Evolutionary conservation across 2,329 filamentous ascomycete genomes (phyloP).

Genomic region (Pestalotiopsis sp.): DNA sequence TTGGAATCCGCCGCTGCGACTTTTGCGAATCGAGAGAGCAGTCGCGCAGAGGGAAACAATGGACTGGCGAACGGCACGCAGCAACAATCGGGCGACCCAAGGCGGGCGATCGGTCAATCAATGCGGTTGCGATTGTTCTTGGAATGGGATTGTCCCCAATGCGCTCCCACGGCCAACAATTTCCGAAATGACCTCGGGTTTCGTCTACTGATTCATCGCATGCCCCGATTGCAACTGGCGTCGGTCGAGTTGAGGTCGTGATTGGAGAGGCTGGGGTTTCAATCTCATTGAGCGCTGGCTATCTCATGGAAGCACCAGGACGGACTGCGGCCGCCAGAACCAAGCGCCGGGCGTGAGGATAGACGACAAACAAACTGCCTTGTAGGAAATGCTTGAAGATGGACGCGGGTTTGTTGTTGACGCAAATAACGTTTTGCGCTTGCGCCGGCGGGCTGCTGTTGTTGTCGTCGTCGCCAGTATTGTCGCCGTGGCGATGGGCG

Average conservation of each 20-base stretch:
- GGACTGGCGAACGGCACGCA: background rate
- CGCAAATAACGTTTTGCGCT: background rate
- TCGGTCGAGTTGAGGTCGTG: background rate
- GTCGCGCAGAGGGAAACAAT: background rate
- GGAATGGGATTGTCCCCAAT: background rate
- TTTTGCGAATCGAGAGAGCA: background rate
- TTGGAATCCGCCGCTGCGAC: background rate
- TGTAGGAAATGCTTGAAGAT: background rate
- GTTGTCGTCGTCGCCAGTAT: background rate
- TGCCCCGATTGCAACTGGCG: background rate
- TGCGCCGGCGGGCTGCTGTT: background rate
- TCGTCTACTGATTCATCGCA: conserved; percentile 2
- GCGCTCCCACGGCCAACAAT: background rate
- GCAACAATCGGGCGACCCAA: background rate
- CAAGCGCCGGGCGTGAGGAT: background rate
- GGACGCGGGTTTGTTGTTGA: background rate
- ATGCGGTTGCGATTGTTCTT: conserved; percentile 4
- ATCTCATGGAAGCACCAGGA: background rate
- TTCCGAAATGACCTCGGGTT: background rate
- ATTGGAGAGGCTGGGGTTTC: background rate
- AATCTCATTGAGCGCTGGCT: background rate
- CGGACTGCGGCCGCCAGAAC: background rate
- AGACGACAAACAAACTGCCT: background rate
- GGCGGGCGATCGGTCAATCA: background rate
- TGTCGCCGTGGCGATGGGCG: background rate